These are phyloP conservation scores for Amanita rubescens DNA, from an alignment of 768 basidiomycete genomes.

Conservation along the genomic window DNA sequence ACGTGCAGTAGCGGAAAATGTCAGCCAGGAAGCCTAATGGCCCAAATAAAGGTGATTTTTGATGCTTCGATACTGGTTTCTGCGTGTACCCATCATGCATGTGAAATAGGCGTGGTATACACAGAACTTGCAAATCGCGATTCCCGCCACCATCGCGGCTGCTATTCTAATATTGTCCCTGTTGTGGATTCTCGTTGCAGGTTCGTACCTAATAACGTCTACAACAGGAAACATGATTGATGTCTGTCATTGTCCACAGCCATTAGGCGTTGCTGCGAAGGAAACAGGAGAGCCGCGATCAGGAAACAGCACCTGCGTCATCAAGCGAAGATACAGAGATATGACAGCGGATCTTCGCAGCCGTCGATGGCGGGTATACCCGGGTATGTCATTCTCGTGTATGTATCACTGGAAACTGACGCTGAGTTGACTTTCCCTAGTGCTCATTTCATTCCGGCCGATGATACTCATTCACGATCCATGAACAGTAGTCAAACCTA, in stretches of 20 bases:
- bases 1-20: slow-evolving; percentile 58
- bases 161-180: slow-evolving; percentile 55
- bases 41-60: slow-evolving; percentile 48
- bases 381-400: slow-evolving; percentile 14
- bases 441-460: slow-evolving; percentile 22
- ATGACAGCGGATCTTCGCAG: slow-evolving; percentile 10
- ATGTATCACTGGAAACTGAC: neutral
- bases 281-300: slow-evolving; percentile 13
- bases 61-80: slow-evolving; percentile 3
- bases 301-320: slow-evolving; percentile 1
- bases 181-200: slow-evolving; percentile 34
- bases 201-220: neutral
- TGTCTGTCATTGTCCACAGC: slow-evolving; percentile 14
- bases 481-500: slow-evolving; percentile 22
- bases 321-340: slow-evolving; percentile 19
- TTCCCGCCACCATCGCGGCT: slow-evolving; percentile 70
- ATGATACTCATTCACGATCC: slow-evolving; percentile 19
- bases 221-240: neutral
- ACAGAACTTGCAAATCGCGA: slow-evolving; percentile 71
- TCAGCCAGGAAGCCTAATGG: slow-evolving; percentile 46
- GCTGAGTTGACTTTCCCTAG: slow-evolving; percentile 12
- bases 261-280: slow-evolving; percentile 26
- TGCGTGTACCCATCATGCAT: neutral
- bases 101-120: slow-evolving; percentile 59
- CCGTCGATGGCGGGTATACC: slow-evolving; percentile 9